Percentiles rank a stretch among this genome's conserved stretches.
phyloP scores from a whole-genome alignment of 257 asterid genomes.

The Phtheirospermum japonicum region DNA sequence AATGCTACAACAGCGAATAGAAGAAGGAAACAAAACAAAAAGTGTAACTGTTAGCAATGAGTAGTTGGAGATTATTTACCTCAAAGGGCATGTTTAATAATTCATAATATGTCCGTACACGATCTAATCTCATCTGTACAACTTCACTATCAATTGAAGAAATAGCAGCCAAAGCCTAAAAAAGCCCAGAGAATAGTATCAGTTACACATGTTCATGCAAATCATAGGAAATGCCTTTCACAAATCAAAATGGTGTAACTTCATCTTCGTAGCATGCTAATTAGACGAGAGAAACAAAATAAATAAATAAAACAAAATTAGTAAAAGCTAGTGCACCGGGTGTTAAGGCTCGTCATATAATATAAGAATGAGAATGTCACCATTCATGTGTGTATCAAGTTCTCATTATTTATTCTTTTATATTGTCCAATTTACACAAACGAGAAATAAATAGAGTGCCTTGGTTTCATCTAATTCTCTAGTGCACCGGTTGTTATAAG shows the following conservation, averaged over 20 bases:
- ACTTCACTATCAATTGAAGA: slow-evolving; percentile 83
- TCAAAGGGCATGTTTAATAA: slow-evolving; percentile 94
- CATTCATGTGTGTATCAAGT: neutral
- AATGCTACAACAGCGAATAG: too few relatives aligned
- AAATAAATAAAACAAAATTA: neutral
- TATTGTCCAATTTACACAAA: neutral
- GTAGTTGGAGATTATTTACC: slow-evolving; percentile 45
- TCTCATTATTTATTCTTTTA: neutral
- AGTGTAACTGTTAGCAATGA: slow-evolving; percentile 8
- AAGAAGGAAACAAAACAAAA: too few relatives aligned
- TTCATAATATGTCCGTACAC: slow-evolving; percentile 86
- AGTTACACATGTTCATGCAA: slow-evolving; percentile 17
- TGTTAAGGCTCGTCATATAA: neutral
- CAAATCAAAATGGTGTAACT: slow-evolving; percentile 20
- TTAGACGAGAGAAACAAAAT: slow-evolving; percentile 1
- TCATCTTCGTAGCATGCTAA: slow-evolving; percentile 4
- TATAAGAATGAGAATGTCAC: neutral
- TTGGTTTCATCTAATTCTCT: neutral
- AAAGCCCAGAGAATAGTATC: slow-evolving; percentile 30
- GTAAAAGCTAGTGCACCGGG: neutral
- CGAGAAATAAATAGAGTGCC: neutral
- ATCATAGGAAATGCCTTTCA: slow-evolving; percentile 5
- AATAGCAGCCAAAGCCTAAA: slow-evolving; percentile 89
- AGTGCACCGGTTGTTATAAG: too few relatives aligned
- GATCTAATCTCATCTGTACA: slow-evolving; percentile 79